Evolutionary conservation across 2,329 filamentous ascomycete species (phyloP).

Genomic region (Coccinonectria pachysandricola): DNA sequence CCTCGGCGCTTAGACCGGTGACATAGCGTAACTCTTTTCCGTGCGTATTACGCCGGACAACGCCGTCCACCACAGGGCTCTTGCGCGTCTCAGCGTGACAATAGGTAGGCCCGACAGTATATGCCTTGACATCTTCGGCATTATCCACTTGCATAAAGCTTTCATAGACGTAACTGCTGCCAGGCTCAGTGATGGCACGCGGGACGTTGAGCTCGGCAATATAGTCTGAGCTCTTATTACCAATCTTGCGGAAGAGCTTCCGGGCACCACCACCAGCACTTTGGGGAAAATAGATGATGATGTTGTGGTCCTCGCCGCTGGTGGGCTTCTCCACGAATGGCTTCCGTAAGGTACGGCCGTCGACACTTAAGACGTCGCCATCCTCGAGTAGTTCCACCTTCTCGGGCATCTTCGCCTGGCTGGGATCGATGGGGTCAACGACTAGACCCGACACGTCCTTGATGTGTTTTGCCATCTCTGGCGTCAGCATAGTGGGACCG

Average conservation of each 20-base stretch:
- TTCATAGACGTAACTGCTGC: constrained; percentile 88
- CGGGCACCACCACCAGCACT: constrained; percentile 80
- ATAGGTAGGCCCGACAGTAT: constrained; percentile 85
- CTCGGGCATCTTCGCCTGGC: constrained; percentile 50
- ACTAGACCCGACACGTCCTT: constrained; percentile 69
- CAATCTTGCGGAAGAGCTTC: constrained; percentile 90
- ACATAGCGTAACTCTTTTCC: constrained; percentile 96
- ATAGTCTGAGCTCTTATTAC: constrained; percentile 97
- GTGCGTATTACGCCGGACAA: constrained; percentile 91
- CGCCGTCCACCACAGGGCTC: constrained; percentile 90
- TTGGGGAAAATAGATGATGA: constrained; percentile 92
- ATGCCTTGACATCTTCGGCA: constrained; percentile 95
- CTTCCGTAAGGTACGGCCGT: constrained; percentile 72
- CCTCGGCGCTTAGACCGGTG: constrained; percentile 69
- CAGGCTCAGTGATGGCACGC: constrained; percentile 68
- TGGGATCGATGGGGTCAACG: constrained; percentile 60
- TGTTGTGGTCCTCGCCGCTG: constrained; percentile 98
- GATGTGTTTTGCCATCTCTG: constrained; percentile 71
- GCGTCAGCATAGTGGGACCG: constrained; percentile 66
- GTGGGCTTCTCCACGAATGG: constrained; percentile 98
- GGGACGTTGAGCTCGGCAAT: constrained; percentile 68
- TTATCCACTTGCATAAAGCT: constrained; percentile 96
- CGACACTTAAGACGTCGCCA: constrained; percentile 77
- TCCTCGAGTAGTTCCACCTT: constrained; percentile 82
- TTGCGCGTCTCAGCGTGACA: constrained; percentile 97